Base-by-base conservation (phyloP, 352 stramenopile genomes). In the Phytopythium boreale region DNA sequence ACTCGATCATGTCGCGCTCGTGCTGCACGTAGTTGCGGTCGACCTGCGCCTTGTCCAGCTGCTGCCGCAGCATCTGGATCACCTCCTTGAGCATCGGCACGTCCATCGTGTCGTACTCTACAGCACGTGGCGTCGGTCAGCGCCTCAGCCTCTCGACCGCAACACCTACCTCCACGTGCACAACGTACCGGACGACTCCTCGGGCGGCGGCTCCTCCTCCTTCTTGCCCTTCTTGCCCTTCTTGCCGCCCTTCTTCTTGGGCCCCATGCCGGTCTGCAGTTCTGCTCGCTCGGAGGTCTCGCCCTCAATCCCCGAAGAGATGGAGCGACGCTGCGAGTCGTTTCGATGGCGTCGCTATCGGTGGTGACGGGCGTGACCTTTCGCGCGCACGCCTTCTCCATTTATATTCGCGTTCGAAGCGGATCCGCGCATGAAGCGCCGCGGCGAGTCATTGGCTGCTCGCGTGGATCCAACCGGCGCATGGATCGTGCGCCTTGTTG, bases 21-120 rank as follows among this genome's bases (percentile, higher is more conserved):
- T 98, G 88, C 72, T 98, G 93, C 49, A 98, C 91, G 75, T 98
- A 98, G 73, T 98, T 98, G 22, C 95, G 82, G 67, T 98, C 92
- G 24, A 92, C 79, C 65, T 93, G 83, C 1, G 85, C 86, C 70
- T 97, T 97, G 44, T 96, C 90, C 19, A 98, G 74, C 68, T 97
- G 89, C 72, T 97, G 91, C 8, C 79, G 76, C 43, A 98, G 87
- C 87, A 97, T 97, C 39, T 94, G 89, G 53, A 97, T 93, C 63
- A 96, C 91, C 70, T 98, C 91, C 51, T 93, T 88, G 26, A 98
- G 88, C 90, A 97, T 97, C 67, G 93, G 76, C 20, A 96, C 75
- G 75, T 97, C 91, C 92, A 97, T 97, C 44, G 87, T 92, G 62
- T 97, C 90, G 63, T 97, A 98, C 53, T 97, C 90, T 93, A 58